Evolutionary conservation across 768 basidiomycete genomes (phyloP).

Genomic region (Boletus rufocinnamomeus): DNA sequence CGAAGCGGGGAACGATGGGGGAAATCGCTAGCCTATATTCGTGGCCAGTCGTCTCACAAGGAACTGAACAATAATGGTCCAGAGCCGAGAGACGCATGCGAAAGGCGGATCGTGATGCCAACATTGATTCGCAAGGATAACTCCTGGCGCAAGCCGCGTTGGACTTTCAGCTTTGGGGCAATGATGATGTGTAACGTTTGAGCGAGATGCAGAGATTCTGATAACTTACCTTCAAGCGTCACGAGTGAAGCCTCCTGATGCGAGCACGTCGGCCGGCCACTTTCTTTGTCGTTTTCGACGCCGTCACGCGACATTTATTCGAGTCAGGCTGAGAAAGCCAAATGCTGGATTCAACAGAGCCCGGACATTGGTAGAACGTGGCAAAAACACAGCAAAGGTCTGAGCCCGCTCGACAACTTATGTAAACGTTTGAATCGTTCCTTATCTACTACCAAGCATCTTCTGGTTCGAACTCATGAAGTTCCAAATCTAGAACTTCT

Average conservation of each 20-base stretch:
- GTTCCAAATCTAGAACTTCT: not conserved
- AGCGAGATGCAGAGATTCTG: not conserved
- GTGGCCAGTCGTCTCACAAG: not conserved
- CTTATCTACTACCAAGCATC: not conserved
- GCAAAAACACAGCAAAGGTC: not conserved
- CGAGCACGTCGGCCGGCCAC: not conserved
- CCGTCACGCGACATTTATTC: not conserved
- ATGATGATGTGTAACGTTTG: not conserved
- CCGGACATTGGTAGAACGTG: not conserved
- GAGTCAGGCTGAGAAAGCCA: not conserved
- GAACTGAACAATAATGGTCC: not conserved
- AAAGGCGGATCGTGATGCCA: not conserved
- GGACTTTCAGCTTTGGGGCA: not conserved
- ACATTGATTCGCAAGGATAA: slow-evolving; percentile 5
- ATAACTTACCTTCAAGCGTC: not conserved
- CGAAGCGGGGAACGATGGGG: not conserved
- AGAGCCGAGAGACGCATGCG: not conserved
- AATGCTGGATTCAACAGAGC: not conserved
- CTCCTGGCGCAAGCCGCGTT: no score
- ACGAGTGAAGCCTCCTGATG: not conserved
- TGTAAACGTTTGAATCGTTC: not conserved
- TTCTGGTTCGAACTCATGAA: not conserved
- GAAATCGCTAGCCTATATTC: not conserved
- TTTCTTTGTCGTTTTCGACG: not conserved
- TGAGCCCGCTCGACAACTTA: not conserved